phyloP scores from a whole-genome alignment of 768 basidiomycete genomes.

The Kwoniella europaea region DNA sequence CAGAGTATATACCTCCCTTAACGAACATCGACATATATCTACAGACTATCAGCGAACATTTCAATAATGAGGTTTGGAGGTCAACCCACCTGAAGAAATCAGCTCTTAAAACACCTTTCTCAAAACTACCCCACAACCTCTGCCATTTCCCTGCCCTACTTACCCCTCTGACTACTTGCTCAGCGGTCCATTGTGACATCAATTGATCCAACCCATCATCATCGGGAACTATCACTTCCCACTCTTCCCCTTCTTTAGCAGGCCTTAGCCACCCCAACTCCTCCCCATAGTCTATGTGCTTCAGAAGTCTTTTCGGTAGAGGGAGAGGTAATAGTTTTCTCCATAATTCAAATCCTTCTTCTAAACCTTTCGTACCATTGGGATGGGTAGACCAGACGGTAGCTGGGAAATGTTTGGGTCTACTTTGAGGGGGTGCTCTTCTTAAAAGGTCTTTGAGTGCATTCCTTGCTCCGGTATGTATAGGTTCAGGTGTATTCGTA shows the following conservation, averaged over 20 bases:
- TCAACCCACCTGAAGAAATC: slow-evolving; percentile 30
- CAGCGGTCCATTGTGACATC: slow-evolving; percentile 33
- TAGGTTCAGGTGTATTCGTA: not conserved
- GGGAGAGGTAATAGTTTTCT: slow-evolving; percentile 22
- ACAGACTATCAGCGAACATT: not conserved
- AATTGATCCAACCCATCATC: slow-evolving; percentile 28
- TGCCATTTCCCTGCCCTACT: slow-evolving; percentile 20
- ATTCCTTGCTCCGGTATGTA: slow-evolving; percentile 5
- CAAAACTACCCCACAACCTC: slow-evolving; percentile 23
- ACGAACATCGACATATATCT: slow-evolving; percentile 31
- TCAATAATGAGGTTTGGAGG: not conserved
- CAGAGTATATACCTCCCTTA: slow-evolving; percentile 30
- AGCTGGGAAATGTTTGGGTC: slow-evolving; percentile 13
- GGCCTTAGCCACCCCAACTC: slow-evolving; percentile 9
- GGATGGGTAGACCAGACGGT: slow-evolving; percentile 30
- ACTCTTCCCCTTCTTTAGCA: slow-evolving; percentile 22
- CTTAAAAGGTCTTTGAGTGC: slow-evolving; percentile 3
- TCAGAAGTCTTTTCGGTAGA: slow-evolving; percentile 6
- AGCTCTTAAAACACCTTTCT: slow-evolving; percentile 26
- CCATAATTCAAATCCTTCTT: slow-evolving; percentile 28
- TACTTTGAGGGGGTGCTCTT: not conserved
- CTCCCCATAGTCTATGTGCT: not conserved
- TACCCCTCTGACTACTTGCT: slow-evolving; percentile 12
- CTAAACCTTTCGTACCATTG: not conserved
- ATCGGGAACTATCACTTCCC: slow-evolving; percentile 24